These are phyloP conservation scores for Chalciporus sp. DNA, from an alignment of 1,284 basidiomycete genomes.

Conservation along the genomic window DNA sequence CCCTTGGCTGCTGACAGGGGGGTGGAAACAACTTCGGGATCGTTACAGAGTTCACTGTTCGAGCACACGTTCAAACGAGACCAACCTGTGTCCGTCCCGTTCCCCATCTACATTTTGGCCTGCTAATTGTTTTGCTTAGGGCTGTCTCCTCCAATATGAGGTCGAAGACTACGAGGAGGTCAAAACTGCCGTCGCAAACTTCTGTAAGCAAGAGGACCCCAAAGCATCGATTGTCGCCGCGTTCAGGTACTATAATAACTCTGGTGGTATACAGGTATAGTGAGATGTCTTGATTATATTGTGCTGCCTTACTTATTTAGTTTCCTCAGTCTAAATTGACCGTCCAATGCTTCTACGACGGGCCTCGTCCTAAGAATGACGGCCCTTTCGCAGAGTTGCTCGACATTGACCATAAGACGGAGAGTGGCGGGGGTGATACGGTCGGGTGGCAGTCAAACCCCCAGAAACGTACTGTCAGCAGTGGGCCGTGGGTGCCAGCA, in stretches of 20 bases:
- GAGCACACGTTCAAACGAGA: constrained; percentile 7
- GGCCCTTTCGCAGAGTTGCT: constrained; percentile 9
- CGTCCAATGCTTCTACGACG: constrained; percentile 19
- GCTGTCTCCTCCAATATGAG: not conserved
- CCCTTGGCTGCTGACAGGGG: constrained; percentile 18
- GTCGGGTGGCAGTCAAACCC: not conserved
- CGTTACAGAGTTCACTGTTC: constrained; percentile 27
- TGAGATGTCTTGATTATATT: not conserved
- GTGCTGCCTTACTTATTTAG: not conserved
- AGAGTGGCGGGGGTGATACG: not conserved
- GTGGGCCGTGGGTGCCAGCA: too few species aligned
- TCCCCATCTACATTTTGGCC: too few species aligned
- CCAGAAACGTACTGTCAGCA: too few species aligned
- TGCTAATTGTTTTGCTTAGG: too few species aligned
- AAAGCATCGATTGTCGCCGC: constrained; percentile 17
- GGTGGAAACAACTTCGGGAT: constrained; percentile 36
- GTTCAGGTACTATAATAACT: constrained; percentile 12
- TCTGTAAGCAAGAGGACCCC: constrained; percentile 3
- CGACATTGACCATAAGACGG: not conserved
- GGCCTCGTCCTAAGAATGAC: not conserved
- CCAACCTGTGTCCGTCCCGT: not conserved
- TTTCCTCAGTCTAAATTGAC: constrained; percentile 9
- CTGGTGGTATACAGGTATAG: not conserved
- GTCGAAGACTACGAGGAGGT: constrained; percentile 5
- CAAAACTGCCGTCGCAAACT: constrained; percentile 12